phyloP scores from a whole-genome alignment of 2,329 filamentous ascomycete genomes.

The Colletotrichum kahawae region DNA sequence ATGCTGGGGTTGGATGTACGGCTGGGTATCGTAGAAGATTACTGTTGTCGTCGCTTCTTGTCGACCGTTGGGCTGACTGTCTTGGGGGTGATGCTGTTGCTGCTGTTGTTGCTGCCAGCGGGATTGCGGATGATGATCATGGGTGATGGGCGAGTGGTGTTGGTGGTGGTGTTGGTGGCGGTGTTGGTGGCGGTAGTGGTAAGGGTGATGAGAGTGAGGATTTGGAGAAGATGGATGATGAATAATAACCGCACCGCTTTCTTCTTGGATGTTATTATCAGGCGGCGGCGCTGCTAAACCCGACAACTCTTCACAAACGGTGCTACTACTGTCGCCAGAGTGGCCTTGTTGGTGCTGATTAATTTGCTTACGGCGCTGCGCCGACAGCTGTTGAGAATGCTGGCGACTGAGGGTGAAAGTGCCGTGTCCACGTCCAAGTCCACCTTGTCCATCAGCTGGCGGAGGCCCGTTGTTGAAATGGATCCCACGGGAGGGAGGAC shows the following conservation, averaged over 20 bases:
- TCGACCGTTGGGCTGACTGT: not conserved
- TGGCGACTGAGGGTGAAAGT: not conserved
- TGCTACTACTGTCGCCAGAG: not conserved
- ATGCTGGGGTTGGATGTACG: not conserved
- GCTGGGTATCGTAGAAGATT: not conserved
- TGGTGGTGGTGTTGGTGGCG: not conserved
- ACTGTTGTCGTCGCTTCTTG: not conserved
- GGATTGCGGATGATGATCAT: not conserved
- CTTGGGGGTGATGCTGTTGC: not conserved
- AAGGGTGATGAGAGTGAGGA: not conserved
- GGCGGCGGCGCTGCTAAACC: not conserved
- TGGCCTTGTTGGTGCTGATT: not conserved
- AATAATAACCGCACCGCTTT: not conserved
- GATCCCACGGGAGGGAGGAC: not conserved
- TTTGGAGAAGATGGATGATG: not conserved
- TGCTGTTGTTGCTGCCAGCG: not conserved
- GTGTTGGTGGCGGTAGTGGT: not conserved
- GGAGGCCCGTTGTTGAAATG: not conserved
- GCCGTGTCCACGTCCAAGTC: not conserved
- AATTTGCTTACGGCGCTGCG: not conserved
- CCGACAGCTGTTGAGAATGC: not conserved
- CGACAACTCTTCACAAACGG: not conserved
- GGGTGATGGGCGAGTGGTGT: not conserved
- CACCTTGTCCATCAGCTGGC: not conserved
- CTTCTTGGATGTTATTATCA: not conserved